Base-by-base conservation (phyloP, 306 rosid species). In the Sphenostylis stenocarpa region DNA sequence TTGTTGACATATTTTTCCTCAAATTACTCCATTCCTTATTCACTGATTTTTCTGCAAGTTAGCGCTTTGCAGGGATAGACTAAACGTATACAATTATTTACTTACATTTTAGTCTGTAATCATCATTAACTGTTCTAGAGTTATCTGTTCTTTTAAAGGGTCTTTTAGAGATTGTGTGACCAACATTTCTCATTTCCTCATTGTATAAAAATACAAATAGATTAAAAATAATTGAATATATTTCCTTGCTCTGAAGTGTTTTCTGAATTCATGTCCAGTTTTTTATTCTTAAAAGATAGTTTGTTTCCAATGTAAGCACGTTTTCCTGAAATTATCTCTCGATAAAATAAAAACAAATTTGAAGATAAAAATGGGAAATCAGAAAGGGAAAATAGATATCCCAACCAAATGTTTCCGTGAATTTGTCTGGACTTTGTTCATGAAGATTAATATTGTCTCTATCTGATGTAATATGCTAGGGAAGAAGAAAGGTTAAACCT, bases 341-440 rank as follows among this genome's bases (percentile, higher is more conserved):
- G 45, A 13, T 17, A 7, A 69, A 55, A 67, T 55, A 49, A 67
- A 67, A 67, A 34, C 23, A 43, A 68, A 77, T 13, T 28, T 55
- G 26, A 5, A 19, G 21, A 68, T 24, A 60, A 34, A 36, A 44
- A 57, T 47, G 29, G 51, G 26, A 29, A 43, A 43, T 43, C 21
- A 16, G 56, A 20, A 45, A 39, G 31, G 20, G 75, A n/a, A n/a
- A 67, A 24, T 57, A 41, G 31, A 64, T 67, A 52, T 55, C 48
- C 31, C 26, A 52, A 67, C 48, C 48, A 19, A 77, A 77, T 68
- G 51, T 26, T 77, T 67, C 34, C 23, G 11, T 70, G 64, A 47
- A 41, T 62, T 78, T 78, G 53, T 16, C 21, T 33, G 16, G 62
- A 70, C 6, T 63, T 36, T 14, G 11, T 33, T 64, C 73, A 51